Conservation (phyloP, 106 monocot species). For the Amphibolis antarctica region DNA sequence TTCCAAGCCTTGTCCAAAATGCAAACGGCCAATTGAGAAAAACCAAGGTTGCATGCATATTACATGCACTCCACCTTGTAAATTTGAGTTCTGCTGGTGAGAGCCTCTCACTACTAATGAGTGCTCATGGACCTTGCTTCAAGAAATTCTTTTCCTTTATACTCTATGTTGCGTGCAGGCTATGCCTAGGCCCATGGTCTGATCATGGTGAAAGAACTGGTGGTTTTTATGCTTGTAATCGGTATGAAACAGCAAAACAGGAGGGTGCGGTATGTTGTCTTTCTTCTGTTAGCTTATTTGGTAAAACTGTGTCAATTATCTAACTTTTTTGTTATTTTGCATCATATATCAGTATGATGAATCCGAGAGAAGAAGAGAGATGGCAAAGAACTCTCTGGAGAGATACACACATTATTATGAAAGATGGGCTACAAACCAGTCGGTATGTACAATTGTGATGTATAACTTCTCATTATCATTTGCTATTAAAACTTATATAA, state of each 20-base stretch:
- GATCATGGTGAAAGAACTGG: conserved; percentile 84
- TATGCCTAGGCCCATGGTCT: conserved; percentile 72
- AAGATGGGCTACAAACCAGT: conserved; percentile 87
- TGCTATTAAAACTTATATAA: background rate
- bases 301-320: background rate
- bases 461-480: background rate
- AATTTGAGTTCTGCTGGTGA: conserved; percentile 91
- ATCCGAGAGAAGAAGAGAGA: conserved; percentile 80
- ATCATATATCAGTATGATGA: conserved; percentile 67
- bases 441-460: conserved; percentile 17
- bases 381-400: conserved; percentile 89
- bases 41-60: conserved; percentile 96
- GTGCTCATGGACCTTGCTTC: background rate
- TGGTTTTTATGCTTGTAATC: conserved; percentile 80
- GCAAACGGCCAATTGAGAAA: conserved; percentile 92
- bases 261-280: conserved; percentile 56
- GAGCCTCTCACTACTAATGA: background rate
- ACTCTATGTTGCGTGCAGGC: conserved; percentile 22
- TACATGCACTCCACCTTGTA: conserved; percentile 87
- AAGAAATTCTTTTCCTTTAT: background rate
- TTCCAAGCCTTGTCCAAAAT: conserved; percentile 86
- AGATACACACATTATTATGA: conserved; percentile 95
- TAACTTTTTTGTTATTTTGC: background rate
- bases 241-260: conserved; percentile 73
- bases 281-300: background rate